Evolutionary conservation across 768 basidiomycete genomes (phyloP).

Genomic region (Hebeloma cylindrosporum): DNA sequence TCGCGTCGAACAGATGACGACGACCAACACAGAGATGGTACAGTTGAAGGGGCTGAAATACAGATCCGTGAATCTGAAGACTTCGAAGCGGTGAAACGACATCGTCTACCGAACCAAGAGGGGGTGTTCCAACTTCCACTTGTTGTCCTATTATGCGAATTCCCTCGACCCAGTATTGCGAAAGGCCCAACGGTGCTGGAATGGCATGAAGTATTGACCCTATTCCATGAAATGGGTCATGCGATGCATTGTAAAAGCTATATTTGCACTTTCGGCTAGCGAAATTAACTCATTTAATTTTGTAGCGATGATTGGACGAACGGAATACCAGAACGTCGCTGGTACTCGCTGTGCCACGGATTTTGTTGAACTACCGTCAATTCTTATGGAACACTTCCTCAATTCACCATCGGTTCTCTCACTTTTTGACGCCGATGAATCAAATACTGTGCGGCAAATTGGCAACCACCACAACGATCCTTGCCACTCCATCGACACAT

Average conservation of each 20-base stretch:
- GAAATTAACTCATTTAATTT: constrained; percentile 3
- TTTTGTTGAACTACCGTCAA: constrained; percentile 96
- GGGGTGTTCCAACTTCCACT: constrained; percentile 87
- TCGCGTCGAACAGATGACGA: constrained; percentile 92
- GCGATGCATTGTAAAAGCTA: constrained; percentile 92
- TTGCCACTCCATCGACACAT: constrained; percentile 83
- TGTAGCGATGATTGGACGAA: constrained; percentile 95
- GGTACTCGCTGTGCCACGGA: constrained; percentile 98
- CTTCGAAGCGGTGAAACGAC: constrained; percentile 64
- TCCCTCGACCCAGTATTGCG: constrained; percentile 59
- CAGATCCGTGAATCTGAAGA: constrained; percentile 49
- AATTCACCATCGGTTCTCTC: constrained; percentile 81
- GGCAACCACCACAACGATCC: constrained; percentile 76
- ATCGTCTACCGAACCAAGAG: constrained; percentile 57
- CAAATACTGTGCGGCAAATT: constrained; percentile 43
- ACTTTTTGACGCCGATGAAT: constrained; percentile 63
- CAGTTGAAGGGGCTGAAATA: constrained; percentile 37
- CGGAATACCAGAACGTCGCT: constrained; percentile 96
- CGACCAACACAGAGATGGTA: constrained; percentile 68
- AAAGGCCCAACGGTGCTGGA: constrained; percentile 71
- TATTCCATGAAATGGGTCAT: constrained; percentile 99
- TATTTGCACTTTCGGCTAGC: background rate
- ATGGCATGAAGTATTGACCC: constrained; percentile 92
- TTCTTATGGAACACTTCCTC: constrained; percentile 98
- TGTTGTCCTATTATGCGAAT: constrained; percentile 90